Base-by-base conservation (phyloP, 176 grass and related monocot species). In the Bolboschoenus planiculmis region DNA sequence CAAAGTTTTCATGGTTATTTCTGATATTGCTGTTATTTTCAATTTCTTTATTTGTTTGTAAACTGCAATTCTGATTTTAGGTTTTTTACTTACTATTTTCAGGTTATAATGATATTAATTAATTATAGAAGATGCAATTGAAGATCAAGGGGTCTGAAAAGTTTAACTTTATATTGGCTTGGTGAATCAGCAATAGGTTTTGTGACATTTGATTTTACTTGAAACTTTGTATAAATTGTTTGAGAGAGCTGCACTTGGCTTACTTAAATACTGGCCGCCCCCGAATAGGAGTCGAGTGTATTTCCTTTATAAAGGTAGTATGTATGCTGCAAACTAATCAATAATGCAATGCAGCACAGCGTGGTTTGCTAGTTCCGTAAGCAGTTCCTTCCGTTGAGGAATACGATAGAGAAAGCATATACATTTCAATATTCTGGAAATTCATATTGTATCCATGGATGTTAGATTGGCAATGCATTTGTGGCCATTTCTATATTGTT, bases 141-240 rank as follows among this genome's bases (percentile, higher is more conserved):
- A 82, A 64, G 80, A 31, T 82, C 7, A 15, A 27, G 10, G 46
- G 56, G 36, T 10, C 53, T 43, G 21, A 4, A 81, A 43, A 56
- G 29, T 24, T 29, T 18, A 42, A 59, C 8, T 80, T 42, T 60
- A 42, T 60, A 14, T 37, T 24, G 54, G 56, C 33, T 58, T 53
- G 43, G 40, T 27, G 68, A 48, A 76, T 76, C 6, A 9, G 24
- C 43, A 76, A 50, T 67, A 67, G 44, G 71, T 47, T 76, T 51
- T 76, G 24, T 50, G 43, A 77, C 42, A 77, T 77, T 53, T 77
- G 27, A 77, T 53, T 51, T 29, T 46, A 73, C 13, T 81, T 61
- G 34, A 39, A 81, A 63, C 20, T 82, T 50, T 9, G 7, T 66
- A 82, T 82, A 48, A 82, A 33, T 82, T 63, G 56, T 66, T 82